Percentiles rank a stretch among this genome's conserved stretches.
These are phyloP conservation scores for Leptographium wingfieldii DNA, from an alignment of 2,329 filamentous ascomycete species.

Conservation along the genomic window DNA sequence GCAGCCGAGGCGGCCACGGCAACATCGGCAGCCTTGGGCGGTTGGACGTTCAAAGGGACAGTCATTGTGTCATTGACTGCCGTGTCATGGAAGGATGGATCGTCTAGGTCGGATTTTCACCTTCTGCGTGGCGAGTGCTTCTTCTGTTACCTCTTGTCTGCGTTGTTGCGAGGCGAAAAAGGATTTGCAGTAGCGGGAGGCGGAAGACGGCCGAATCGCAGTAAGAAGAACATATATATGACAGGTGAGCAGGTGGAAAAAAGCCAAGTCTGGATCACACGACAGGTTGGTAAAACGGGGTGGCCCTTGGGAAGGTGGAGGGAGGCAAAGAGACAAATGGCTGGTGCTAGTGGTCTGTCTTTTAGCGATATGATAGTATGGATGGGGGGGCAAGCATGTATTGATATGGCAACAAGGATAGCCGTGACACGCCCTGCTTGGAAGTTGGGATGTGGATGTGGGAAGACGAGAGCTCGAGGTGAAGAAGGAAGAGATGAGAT, in stretches of 20 bases:
- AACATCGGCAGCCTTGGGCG: slow-evolving; percentile 27
- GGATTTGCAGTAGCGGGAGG: background rate
- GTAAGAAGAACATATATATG: background rate
- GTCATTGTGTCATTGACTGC: slow-evolving; percentile 27
- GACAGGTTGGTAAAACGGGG: background rate
- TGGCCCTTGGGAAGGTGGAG: background rate
- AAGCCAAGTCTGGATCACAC: background rate
- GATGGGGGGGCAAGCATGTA: no score
- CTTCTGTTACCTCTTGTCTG: background rate
- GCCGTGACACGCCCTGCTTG: background rate
- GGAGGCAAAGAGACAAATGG: background rate
- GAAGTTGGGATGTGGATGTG: background rate
- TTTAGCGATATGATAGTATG: no score
- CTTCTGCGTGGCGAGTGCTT: background rate
- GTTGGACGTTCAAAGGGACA: slow-evolving; percentile 32
- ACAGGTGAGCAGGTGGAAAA: background rate
- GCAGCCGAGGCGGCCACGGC: slow-evolving; percentile 21
- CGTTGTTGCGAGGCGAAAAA: background rate
- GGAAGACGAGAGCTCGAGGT: background rate
- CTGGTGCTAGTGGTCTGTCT: background rate
- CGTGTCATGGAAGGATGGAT: background rate
- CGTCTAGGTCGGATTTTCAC: background rate
- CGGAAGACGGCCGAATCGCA: background rate
- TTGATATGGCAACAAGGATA: no score
- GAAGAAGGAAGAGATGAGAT: background rate